Base-by-base conservation (phyloP, 2,329 filamentous ascomycete species). In the Fusarium sarcochroum region DNA sequence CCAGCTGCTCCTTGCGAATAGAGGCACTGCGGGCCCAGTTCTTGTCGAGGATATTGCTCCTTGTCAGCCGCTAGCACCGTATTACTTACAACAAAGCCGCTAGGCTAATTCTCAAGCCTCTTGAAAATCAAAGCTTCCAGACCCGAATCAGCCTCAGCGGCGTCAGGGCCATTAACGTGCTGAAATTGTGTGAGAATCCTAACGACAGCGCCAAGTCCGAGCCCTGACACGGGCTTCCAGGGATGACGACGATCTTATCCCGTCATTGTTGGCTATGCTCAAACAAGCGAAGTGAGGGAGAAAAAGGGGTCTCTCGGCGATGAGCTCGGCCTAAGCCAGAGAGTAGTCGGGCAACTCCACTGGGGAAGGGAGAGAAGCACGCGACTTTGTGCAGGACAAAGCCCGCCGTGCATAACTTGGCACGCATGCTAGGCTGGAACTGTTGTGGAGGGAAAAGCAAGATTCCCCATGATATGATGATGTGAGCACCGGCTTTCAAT, bases 371-470 rank as follows among this genome's bases (percentile, higher is more conserved):
- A 48, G 23, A 34, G 38, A 56, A 60, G 69, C 71, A 73, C 71
- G 71, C 71, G 71, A 72, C 69, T 70, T 68, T 63, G 62, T 71
- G 57, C 66, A 72, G 58, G 47, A 64, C 47, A 55, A 71, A 56
- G 58, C 48, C 56, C 44, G 51, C 56, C 14, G 45, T 67, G 68
- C 70, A 73, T 66, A 69, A 67, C 23, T 37, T 50, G 37, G 23
- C 30, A 18, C 51, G 32, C 23, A 45, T 50, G 23, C 30, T 20
- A 51, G 25, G 51, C 40, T 34, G 25, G 14, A 25, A 49, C 32
- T 17, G 38, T 37, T 66, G 54, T 49, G 63, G 63, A 46, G 50
- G 59, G 51, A 67, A 49, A 68, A 57, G 58, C 48, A 63, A 68
- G 49, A 42, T 49, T 37, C 58, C 27, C 57, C 51, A 70, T 69